These are phyloP conservation scores for Trapa bicornis DNA, from an alignment of 345 rosid species.

Conservation along the genomic window DNA sequence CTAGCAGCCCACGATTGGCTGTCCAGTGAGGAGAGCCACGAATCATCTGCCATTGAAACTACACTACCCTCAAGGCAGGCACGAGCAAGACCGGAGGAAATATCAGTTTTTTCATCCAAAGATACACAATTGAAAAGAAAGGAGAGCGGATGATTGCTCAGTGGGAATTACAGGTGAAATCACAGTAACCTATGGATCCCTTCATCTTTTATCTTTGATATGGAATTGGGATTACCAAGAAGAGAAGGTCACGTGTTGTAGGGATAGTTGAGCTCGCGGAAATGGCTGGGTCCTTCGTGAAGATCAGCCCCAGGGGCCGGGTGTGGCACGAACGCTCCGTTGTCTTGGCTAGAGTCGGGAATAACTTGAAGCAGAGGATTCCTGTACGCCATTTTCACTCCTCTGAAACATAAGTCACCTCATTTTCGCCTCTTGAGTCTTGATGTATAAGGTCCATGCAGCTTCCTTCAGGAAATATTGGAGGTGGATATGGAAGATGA, in stretches of 20 bases:
- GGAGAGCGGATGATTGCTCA: slow-evolving; percentile 2
- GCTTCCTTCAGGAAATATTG: slow-evolving; percentile 44
- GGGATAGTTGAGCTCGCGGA: slow-evolving; percentile 71
- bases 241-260: slow-evolving; percentile 5
- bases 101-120: background rate
- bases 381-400: slow-evolving; percentile 34
- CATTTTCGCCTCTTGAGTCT: background rate
- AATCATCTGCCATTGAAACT: too few species aligned
- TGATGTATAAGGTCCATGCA: background rate
- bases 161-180: slow-evolving; percentile 81
- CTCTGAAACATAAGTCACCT: background rate
- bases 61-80: too few species aligned
- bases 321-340: slow-evolving; percentile 83
- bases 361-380: slow-evolving; percentile 83
- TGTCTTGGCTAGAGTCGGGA: slow-evolving; percentile 71
- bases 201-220: background rate
- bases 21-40: too few species aligned
- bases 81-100: too few species aligned
- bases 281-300: slow-evolving; percentile 86
- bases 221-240: background rate
- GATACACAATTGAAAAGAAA: background rate
- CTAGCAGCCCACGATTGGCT: too few species aligned
- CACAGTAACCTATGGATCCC: background rate
- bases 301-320: slow-evolving; percentile 67
- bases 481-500: slow-evolving; percentile 89